These are phyloP conservation scores for Agrocybe praecox DNA, from an alignment of 768 basidiomycete species.

Conservation along the genomic window DNA sequence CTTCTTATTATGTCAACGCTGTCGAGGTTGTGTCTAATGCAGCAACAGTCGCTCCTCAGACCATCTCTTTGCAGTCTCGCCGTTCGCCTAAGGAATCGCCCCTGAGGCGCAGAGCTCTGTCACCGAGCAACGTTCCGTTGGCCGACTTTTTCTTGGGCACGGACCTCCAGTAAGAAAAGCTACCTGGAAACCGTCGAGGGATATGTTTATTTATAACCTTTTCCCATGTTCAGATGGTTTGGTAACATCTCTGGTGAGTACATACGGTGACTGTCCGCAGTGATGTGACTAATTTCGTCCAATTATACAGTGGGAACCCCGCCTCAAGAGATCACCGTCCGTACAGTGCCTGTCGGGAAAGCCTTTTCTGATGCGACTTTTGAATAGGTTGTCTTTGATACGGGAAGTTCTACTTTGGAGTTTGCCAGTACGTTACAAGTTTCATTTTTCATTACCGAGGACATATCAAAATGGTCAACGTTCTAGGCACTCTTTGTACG, in stretches of 20 bases:
- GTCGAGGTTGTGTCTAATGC: conserved; percentile 3
- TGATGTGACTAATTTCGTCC: conserved; percentile 1
- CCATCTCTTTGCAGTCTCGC: conserved; percentile 32
- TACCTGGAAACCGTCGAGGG: not conserved
- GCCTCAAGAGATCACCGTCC: conserved; percentile 45
- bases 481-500: conserved; percentile 45
- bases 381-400: conserved; percentile 57
- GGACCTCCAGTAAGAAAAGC: conserved; percentile 50
- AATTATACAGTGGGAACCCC: conserved; percentile 51
- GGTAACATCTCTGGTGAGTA: conserved; percentile 47
- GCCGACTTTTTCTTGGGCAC: conserved; percentile 58
- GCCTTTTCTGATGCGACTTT: conserved; percentile 7
- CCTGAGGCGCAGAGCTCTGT: conserved; percentile 35
- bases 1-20: conserved; percentile 6
- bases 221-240: conserved; percentile 42
- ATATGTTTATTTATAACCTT: not conserved
- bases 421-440: conserved; percentile 43
- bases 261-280: conserved; percentile 5
- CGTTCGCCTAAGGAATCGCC: conserved; percentile 17
- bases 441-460: not conserved
- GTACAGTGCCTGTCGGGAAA: conserved; percentile 8
- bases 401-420: conserved; percentile 50
- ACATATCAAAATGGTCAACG: not conserved
- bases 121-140: conserved; percentile 44
- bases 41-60: conserved; percentile 26